Evolutionary conservation across 176 grass and related monocot genomes (phyloP), one percentile per base, ranked within the genome.

Genomic region (Elymus sibiricus): DNA sequence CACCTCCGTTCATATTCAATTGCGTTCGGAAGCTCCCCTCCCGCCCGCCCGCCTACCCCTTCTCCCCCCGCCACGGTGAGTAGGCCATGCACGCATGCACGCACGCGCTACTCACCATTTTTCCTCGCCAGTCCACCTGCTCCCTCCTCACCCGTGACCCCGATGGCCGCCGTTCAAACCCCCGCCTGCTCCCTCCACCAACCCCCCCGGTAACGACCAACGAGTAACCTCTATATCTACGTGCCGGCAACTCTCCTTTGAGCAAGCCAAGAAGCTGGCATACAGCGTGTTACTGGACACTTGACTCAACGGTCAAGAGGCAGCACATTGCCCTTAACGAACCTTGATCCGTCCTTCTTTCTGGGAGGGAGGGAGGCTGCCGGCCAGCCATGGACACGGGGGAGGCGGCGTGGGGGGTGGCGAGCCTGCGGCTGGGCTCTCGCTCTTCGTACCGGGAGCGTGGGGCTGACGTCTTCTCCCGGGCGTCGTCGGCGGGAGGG

Each of bases 381-480:
- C 29, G 25, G 51, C 51, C 19, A 5, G 40, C 19, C 11, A 85
- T 85, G 83, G 74, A 85, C 10, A 85, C 83, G 0, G 74, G 62
- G 61, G 53, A 78, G 74, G 29, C 83, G 62, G 83, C 90, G 28
- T 85, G 85, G 28, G 70, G 91, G 27, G 70, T 87, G 68, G 77
- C 84, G 19, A 93, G 91, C 64, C 53, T 87, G 47, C 79, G 81
- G 6, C 9, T 40, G n/a, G 38, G 81, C 69, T 51, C 47, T 17
- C 47, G 47, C 47, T 44, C 70, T 28, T 93, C 87, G 24, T 86
- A 89, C 62, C 51, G 82, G 47, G 77, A 88, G 39, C 51, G 82
- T 6, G 70, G 79, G 5, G n/a, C 58, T 10, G 90, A 89, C 63
- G 87, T 82, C 24, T 92, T 92, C 83, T 92, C 90, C 29, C 46